A percentile compares a stretch with the other conserved stretches of the same genome.
phyloP scores from a whole-genome alignment of 2,329 filamentous ascomycete genomes.

The Fusarium caatingaense region DNA sequence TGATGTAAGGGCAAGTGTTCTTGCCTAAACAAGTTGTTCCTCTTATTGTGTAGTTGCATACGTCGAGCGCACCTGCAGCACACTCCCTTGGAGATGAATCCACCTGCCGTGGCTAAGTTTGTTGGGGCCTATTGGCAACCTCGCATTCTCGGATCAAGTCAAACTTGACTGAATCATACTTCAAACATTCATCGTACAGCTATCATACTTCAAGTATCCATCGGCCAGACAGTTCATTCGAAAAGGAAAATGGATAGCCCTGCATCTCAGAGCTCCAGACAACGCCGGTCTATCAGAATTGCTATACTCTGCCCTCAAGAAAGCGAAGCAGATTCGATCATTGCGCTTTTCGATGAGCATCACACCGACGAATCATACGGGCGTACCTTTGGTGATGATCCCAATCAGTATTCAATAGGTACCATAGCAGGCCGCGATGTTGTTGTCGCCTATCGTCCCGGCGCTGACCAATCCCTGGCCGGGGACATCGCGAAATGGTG shows the following conservation, averaged over 20 bases:
- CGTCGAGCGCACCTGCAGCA: not conserved
- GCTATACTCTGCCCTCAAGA: slow-evolving; percentile 11
- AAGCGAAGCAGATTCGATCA: not conserved
- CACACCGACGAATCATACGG: not conserved
- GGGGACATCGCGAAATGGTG: not conserved
- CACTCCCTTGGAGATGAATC: not conserved
- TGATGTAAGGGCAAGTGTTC: not conserved
- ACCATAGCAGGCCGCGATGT: slow-evolving; percentile 4
- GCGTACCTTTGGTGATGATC: not conserved
- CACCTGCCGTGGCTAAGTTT: not conserved
- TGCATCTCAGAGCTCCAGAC: not conserved
- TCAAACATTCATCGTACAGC: not conserved
- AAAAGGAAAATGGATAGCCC: not conserved
- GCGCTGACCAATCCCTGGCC: slow-evolving; percentile 2
- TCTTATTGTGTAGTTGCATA: not conserved
- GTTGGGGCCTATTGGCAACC: not conserved
- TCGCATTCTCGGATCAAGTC: not conserved
- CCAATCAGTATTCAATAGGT: slow-evolving; percentile 5
- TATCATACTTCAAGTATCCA: not conserved
- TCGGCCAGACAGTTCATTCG: not conserved
- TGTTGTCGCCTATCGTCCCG: not conserved
- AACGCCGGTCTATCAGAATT: not conserved
- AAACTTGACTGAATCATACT: not conserved
- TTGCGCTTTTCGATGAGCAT: not conserved
- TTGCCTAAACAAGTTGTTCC: not conserved